Percentiles rank a stretch among this genome's conserved stretches.
These are phyloP conservation scores for Brassica cretica DNA, from an alignment of 345 rosid genomes.

Conservation along the genomic window DNA sequence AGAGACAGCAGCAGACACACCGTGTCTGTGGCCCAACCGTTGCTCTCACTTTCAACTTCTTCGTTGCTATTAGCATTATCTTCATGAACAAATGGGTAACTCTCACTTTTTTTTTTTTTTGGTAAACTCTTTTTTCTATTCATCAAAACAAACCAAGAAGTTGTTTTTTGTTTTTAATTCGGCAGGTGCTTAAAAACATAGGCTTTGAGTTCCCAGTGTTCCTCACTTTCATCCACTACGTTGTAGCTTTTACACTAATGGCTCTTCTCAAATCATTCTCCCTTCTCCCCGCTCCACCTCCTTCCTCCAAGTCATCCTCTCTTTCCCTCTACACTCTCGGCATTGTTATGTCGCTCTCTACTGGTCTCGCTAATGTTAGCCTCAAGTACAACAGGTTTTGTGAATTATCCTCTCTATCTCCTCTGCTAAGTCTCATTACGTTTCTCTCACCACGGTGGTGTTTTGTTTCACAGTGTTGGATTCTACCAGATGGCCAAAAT, in stretches of 20 bases:
- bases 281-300: slow-evolving; percentile 61
- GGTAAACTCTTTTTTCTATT: not conserved
- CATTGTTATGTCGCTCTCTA: slow-evolving; percentile 85
- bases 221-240: slow-evolving; percentile 84
- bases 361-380: slow-evolving; percentile 98
- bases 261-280: slow-evolving; percentile 72
- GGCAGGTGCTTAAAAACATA: slow-evolving; percentile 80
- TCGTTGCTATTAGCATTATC: slow-evolving; percentile 74
- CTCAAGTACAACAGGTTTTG: slow-evolving; percentile 87
- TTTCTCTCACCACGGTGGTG: not conserved
- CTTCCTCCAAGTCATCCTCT: slow-evolving; percentile 63
- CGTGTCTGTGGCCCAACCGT: slow-evolving; percentile 58
- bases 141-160: not conserved
- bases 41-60: slow-evolving; percentile 82
- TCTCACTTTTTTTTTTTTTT: not conserved
- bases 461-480: slow-evolving; percentile 59
- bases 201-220: slow-evolving; percentile 89
- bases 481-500: slow-evolving; percentile 98
- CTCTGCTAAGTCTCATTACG: too few species aligned
- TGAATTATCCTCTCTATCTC: too few species aligned
- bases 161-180: not conserved
- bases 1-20: slow-evolving; percentile 48
- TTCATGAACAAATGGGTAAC: slow-evolving; percentile 88
- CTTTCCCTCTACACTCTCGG: slow-evolving; percentile 73
- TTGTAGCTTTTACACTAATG: slow-evolving; percentile 77